Evolutionary conservation across 129 eudicot species (phyloP).

Genomic region (Flaveria robusta): DNA sequence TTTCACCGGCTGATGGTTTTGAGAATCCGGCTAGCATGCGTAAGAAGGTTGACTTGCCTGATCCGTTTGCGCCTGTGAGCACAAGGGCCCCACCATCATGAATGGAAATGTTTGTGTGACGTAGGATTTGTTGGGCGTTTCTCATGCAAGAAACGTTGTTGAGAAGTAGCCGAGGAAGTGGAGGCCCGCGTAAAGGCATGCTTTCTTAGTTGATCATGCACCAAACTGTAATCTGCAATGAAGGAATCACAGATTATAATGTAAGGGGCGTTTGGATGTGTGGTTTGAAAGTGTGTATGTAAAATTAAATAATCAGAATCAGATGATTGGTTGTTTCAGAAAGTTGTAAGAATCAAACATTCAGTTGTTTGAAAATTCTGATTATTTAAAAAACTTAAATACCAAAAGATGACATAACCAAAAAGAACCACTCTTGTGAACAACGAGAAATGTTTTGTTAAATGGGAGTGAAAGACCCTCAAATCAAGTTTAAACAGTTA

Average conservation of each 20-base stretch:
- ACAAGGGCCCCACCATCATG: constrained; percentile 89
- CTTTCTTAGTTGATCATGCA: constrained; percentile 20
- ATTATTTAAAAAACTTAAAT: not conserved
- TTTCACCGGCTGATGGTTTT: constrained; percentile 83
- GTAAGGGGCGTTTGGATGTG: too few species aligned
- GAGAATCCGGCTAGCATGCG: constrained; percentile 90
- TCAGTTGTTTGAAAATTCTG: not conserved
- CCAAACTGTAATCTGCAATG: constrained; percentile 19
- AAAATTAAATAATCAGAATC: not conserved
- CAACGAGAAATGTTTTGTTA: not conserved
- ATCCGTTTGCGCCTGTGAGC: constrained; percentile 87
- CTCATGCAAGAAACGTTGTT: constrained; percentile 96
- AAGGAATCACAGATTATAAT: not conserved
- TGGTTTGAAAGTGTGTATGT: too few species aligned
- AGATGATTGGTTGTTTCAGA: not conserved
- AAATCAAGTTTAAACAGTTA: not conserved
- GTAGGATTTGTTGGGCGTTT: constrained; percentile 93
- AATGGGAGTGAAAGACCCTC: not conserved
- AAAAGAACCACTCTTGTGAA: not conserved
- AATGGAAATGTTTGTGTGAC: constrained; percentile 81
- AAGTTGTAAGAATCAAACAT: not conserved
- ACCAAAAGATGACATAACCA: not conserved
- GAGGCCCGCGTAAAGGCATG: constrained; percentile 61
- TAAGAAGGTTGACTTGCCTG: constrained; percentile 82
- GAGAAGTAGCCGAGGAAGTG: constrained; percentile 81